phyloP scores from a whole-genome alignment of 2,329 filamentous ascomycete genomes.

The Ophiostoma himal-ulmi region DNA sequence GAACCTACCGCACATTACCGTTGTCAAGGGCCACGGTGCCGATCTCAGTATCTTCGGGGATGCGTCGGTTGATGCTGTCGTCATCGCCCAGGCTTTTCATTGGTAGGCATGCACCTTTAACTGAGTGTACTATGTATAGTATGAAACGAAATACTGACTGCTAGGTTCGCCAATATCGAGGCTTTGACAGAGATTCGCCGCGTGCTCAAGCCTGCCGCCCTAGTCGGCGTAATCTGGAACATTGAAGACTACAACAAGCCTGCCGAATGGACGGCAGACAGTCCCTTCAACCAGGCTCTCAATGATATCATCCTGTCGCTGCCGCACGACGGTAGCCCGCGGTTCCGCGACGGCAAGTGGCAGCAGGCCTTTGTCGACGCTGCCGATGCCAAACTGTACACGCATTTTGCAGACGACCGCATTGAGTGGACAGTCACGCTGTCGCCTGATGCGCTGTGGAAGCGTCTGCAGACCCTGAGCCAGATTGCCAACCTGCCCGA shows the following conservation, averaged over 20 bases:
- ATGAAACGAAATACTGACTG: background rate
- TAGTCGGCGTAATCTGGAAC: conserved; percentile 67
- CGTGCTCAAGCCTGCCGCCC: conserved; percentile 54
- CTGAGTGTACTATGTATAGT: background rate
- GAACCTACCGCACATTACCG: conserved; percentile 47
- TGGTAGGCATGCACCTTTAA: conserved; percentile 38
- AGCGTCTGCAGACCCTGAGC: conserved; percentile 59
- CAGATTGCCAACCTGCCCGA: conserved; percentile 56
- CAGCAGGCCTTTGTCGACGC: conserved; percentile 54
- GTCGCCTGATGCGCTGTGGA: conserved; percentile 55
- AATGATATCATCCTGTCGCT: conserved; percentile 53
- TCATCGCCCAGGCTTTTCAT: conserved; percentile 60
- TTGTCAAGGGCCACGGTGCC: conserved; percentile 53
- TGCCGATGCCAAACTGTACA: conserved; percentile 42
- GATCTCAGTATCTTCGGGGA: conserved; percentile 50
- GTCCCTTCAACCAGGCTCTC: conserved; percentile 56
- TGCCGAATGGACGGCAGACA: conserved; percentile 47
- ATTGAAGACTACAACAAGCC: conserved; percentile 67
- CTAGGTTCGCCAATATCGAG: conserved; percentile 54
- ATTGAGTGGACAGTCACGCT: conserved; percentile 55
- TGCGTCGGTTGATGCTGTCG: conserved; percentile 57
- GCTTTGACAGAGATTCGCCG: conserved; percentile 60
- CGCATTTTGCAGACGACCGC: conserved; percentile 54
- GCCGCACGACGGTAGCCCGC: conserved; percentile 52
- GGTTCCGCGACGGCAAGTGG: conserved; percentile 63